phyloP scores from a whole-genome alignment of 2,329 filamentous ascomycete species.

The Penicillium griseofulvum region DNA sequence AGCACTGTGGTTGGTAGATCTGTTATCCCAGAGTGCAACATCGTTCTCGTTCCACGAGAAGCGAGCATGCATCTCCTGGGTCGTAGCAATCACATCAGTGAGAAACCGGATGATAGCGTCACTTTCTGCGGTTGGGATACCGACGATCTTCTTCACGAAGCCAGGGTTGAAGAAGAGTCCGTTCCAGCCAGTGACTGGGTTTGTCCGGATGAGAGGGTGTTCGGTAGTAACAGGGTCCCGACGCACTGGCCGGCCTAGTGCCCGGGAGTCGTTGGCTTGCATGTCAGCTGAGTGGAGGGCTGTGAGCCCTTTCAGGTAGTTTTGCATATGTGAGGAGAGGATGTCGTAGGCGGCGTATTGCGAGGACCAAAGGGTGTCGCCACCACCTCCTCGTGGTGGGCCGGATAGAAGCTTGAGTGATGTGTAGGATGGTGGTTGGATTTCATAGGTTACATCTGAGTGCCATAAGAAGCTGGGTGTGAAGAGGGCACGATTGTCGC shows the following conservation, averaged over 20 bases:
- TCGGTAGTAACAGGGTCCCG: slow-evolving; percentile 54
- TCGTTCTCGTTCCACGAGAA: slow-evolving; percentile 65
- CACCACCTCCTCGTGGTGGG: slow-evolving; percentile 55
- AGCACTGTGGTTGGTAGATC: slow-evolving; percentile 55
- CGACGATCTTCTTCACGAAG: slow-evolving; percentile 59
- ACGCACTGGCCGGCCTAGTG: slow-evolving; percentile 52
- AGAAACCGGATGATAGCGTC: slow-evolving; percentile 53
- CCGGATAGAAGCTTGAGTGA: slow-evolving; percentile 55
- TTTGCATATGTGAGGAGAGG: slow-evolving; percentile 56
- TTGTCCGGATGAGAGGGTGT: slow-evolving; percentile 58
- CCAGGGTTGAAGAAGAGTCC: slow-evolving; percentile 59
- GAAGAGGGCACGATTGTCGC: slow-evolving; percentile 55
- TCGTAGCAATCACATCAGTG: slow-evolving; percentile 56
- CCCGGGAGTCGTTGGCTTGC: slow-evolving; percentile 52
- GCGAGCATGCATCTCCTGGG: slow-evolving; percentile 67
- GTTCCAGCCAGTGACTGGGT: slow-evolving; percentile 64
- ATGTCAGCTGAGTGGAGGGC: slow-evolving; percentile 56
- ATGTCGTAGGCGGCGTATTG: slow-evolving; percentile 60
- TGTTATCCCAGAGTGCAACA: slow-evolving; percentile 68
- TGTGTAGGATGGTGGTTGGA: slow-evolving; percentile 58
- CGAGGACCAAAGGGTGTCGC: slow-evolving; percentile 58
- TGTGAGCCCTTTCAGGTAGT: slow-evolving; percentile 57
- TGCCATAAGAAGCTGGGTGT: slow-evolving; percentile 57
- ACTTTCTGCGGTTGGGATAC: slow-evolving; percentile 56
- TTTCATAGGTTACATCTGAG: slow-evolving; percentile 57